Base-by-base conservation (phyloP, 257 asterid genomes). In the Nemophila menziesii region DNA sequence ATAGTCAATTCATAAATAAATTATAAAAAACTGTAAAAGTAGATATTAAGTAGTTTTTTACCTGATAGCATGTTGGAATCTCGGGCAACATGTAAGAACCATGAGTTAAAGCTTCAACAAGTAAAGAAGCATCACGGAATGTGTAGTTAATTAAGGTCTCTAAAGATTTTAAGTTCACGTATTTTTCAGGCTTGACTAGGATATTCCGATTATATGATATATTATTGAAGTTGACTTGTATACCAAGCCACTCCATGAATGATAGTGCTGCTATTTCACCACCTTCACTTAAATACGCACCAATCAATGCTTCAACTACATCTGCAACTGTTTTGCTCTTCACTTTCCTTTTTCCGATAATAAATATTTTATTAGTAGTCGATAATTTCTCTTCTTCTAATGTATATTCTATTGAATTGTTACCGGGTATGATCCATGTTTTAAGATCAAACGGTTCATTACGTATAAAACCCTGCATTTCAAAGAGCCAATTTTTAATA, bases 61-160 rank as follows among this genome's bases (percentile, higher is more conserved):
- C 96, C 94, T 86, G 96, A 56, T 79, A 86, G 68, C 96, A 79
- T 41, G 68, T 68, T 0, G 96, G 94, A 57, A 86, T 66, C 58
- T 82, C 92, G 0, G 84, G 80, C 8, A 79, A 66, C 93, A 86
- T 82, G 56, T 72, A 79, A n/a, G 96, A 86, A 3, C 96, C 94
- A 20, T 86, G 96, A 3, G 92, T 77, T 12, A 86, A 58, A 1
- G 96, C 96, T 54, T 86, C 96, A 16, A 82, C 90, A 17, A 86
- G 69, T 19, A 81, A 79, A 17, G 96, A 69, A 37, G 71, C 64
- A 43, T 86, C 93, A 2, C 6, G 63, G 33, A 86, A 86, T 17
- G 41, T 22, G 54, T 86, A 86, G 5, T 64, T 57, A 18, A 82
- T 44, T 40, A 79, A 66, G n/a, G 75, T 44, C 63, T 86, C 82